These are phyloP conservation scores for Lavandula angustifolia DNA, from an alignment of 257 asterid genomes.

Conservation along the genomic window DNA sequence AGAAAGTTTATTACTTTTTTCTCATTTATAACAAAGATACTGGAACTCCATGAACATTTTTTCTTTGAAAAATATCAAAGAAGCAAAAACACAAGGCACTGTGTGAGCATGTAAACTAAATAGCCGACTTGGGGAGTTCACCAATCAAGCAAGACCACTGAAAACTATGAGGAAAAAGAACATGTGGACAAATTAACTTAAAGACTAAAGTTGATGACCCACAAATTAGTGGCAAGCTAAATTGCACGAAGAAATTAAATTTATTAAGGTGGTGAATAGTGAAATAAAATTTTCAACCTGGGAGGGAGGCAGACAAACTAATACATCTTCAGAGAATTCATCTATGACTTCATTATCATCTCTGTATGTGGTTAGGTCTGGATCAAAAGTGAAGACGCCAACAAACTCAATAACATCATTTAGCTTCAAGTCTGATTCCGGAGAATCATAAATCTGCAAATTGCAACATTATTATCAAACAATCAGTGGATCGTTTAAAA, in stretches of 20 bases:
- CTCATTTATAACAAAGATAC: neutral
- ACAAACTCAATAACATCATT: constrained; percentile 91
- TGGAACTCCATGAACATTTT: neutral
- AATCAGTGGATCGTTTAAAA: neutral
- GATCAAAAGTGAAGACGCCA: constrained; percentile 73
- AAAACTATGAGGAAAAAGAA: neutral
- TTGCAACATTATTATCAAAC: constrained; percentile 24
- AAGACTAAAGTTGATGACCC: neutral
- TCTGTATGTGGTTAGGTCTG: constrained; percentile 45
- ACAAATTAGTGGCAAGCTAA: neutral
- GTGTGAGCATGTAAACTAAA: neutral
- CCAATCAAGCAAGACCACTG: neutral
- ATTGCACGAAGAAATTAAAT: constrained; percentile 9
- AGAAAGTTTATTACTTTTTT: neutral
- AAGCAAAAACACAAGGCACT: neutral
- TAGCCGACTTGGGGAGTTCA: neutral
- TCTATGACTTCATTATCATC: constrained; percentile 49
- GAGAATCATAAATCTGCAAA: constrained; percentile 76
- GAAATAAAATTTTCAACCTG: constrained; percentile 46
- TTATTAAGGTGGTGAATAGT: constrained; percentile 5
- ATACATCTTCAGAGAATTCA: constrained; percentile 54
- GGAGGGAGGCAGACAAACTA: constrained; percentile 53
- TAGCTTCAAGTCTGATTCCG: constrained; percentile 72
- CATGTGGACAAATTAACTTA: neutral
- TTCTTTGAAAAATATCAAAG: neutral